Conservation (phyloP, 1,139 yeast genomes). For the Saccharomyces hybrid region DNA sequence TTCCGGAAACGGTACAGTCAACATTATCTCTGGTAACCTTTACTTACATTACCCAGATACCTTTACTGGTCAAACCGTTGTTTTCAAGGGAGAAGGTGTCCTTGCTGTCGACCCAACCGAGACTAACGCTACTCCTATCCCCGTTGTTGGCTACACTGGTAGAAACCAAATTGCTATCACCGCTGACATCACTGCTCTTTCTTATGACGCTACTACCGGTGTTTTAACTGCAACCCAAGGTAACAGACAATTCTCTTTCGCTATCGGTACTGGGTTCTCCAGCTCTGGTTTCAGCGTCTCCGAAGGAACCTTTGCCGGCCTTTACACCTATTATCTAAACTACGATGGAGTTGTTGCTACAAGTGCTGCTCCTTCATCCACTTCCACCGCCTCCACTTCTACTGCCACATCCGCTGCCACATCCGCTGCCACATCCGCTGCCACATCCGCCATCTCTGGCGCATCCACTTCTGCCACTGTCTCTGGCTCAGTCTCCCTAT, state of each 20-base stretch:
- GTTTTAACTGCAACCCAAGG: not conserved
- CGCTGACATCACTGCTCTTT: not conserved
- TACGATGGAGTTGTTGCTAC: not conserved
- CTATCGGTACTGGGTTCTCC: not conserved
- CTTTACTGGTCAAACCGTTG: too few relatives aligned
- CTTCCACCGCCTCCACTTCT: not conserved
- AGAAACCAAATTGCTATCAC: not conserved
- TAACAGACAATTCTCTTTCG: not conserved
- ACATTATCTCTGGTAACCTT: too few relatives aligned
- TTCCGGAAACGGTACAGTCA: not conserved
- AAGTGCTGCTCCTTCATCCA: not conserved
- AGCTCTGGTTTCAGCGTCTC: not conserved
- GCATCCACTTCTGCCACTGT: not conserved
- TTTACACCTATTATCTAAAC: not conserved
- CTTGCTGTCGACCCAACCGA: too few relatives aligned
- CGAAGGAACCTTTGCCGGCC: not conserved
- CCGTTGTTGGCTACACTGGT: not conserved
- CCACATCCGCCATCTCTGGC: not conserved
- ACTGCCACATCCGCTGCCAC: not conserved
- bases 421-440: not conserved
- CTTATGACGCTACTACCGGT: not conserved
- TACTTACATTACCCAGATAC: too few relatives aligned
- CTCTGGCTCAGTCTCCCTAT: not conserved
- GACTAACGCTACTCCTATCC: not conserved
- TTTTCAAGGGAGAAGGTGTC: too few relatives aligned